A percentile compares a stretch with the other conserved stretches of the same genome.
These are phyloP conservation scores for Cytospora chrysosperma DNA, from an alignment of 2,329 filamentous ascomycete genomes.

Conservation along the genomic window DNA sequence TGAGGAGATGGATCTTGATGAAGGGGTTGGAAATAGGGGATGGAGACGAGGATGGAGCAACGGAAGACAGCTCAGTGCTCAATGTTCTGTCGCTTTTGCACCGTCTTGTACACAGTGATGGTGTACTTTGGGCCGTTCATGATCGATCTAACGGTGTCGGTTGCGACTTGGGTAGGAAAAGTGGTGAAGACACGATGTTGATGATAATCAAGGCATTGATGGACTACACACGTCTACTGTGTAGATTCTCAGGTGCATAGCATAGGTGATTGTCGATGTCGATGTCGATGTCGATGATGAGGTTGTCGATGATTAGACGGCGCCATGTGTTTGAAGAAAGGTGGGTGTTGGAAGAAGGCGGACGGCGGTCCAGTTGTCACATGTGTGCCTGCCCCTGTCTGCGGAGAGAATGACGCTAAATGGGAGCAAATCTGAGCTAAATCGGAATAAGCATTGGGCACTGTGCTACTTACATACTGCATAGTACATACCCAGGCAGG, in stretches of 20 bases:
- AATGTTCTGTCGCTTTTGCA: background rate
- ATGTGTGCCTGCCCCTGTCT: background rate
- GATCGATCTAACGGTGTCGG: background rate
- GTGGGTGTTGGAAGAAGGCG: too few species aligned
- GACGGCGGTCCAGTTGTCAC: background rate
- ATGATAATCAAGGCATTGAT: background rate
- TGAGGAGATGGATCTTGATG: background rate
- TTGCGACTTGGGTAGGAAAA: background rate
- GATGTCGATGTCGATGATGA: background rate
- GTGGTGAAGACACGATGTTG: background rate
- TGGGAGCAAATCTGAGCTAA: slow-evolving; percentile 10
- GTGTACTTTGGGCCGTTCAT: background rate
- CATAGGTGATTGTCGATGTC: background rate
- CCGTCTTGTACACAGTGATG: background rate
- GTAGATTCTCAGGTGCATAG: background rate
- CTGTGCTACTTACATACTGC: background rate
- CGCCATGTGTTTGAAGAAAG: too few species aligned
- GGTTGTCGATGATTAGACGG: too few species aligned
- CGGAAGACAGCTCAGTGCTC: background rate
- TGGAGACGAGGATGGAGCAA: background rate
- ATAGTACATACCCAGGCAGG: too few species aligned
- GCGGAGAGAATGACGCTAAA: slow-evolving; percentile 1
- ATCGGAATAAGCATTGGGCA: slow-evolving; percentile 17
- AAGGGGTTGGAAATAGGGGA: background rate
- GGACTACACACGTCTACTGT: background rate